Conservation (phyloP, 2,329 filamentous ascomycete species). For the Plectosphaerella plurivora region DNA sequence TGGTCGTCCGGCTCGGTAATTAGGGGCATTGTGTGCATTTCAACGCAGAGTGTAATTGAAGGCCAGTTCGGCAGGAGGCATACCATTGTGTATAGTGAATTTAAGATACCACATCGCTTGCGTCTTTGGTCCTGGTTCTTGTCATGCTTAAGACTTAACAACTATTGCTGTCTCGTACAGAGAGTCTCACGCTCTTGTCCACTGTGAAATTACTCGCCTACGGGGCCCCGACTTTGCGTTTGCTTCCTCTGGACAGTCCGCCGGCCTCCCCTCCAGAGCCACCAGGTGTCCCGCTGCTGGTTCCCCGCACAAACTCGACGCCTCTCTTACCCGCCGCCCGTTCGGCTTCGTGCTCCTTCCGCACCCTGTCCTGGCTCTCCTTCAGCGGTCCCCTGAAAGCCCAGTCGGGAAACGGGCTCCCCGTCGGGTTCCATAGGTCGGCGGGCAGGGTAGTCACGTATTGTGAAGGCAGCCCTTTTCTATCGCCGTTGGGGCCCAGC, state of each 20-base stretch:
- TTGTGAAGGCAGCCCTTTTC: conserved; percentile 41
- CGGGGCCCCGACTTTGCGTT: conserved; percentile 23
- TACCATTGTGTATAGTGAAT: too few species aligned
- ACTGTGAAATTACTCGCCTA: not conserved
- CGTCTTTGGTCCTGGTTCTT: too few species aligned
- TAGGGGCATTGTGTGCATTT: too few species aligned
- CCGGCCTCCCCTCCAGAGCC: conserved; percentile 15
- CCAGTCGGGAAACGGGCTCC: conserved; percentile 45
- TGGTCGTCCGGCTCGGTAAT: too few species aligned
- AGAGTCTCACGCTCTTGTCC: too few species aligned
- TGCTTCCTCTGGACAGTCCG: conserved; percentile 21
- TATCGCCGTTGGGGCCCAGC: conserved; percentile 16
- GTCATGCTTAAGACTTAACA: too few species aligned
- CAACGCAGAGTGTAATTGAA: too few species aligned
- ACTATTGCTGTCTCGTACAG: too few species aligned
- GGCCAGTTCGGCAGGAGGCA: too few species aligned
- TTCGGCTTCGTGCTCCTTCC: conserved; percentile 39
- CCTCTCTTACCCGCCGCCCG: conserved; percentile 33
- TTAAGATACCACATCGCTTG: too few species aligned
- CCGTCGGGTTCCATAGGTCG: conserved; percentile 52
- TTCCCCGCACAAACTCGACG: conserved; percentile 45
- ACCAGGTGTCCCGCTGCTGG: conserved; percentile 14
- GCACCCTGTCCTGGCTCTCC: conserved; percentile 40
- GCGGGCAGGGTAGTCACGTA: conserved; percentile 59
- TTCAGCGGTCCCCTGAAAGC: conserved; percentile 48